Base-by-base conservation (phyloP, 1,284 basidiomycete species). In the Coriolopsis trogii region DNA sequence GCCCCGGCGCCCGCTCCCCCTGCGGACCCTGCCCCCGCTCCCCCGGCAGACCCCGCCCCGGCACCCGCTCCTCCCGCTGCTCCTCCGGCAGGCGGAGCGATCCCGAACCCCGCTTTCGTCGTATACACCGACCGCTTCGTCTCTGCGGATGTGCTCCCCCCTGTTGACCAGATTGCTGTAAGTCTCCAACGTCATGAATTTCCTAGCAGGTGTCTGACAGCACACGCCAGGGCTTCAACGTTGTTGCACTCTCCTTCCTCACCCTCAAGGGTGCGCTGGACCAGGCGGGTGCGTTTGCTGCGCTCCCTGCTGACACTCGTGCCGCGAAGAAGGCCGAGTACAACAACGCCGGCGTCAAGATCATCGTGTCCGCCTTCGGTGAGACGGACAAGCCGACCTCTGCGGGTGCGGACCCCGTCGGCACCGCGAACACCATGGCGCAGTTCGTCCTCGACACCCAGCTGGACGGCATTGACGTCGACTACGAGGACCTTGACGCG, bases 381-480 rank as follows among this genome's bases (percentile, higher is more conserved):
- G 73, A 74, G 6, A 78, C 79, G 0, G 78, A 81, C 41, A 66
- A 66, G 1, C 82, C 82, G 4, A 82, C 80, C 10, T 68, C 73
- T 2, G 66, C 68, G 0, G 71, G 72, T 16, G 67, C 69, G 4
- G 69, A 81, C 53, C 66, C 78, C 2, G 64, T 70, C 39, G 56
- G 44, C 8, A 70, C 72, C 4, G 81, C 81, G 0, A 70, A 77
- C 53, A 73, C 68, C 6, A 71, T 82, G 67, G 78, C 77, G 49
- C 49, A 76, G 46, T 77, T 76, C 55, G 51, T 58, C 36, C 29
- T 43, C 37, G 25, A 24, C 26, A 48, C 53, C 39, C 67, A 70
- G 23, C 64, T 84, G 15, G 76, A 84, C 58, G 83, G 81, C 29
- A 67, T 84, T 36, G 82, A 84, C 46, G 73, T 84, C 38, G 81